A percentile compares a stretch with the other conserved stretches of the same genome.
Evolutionary conservation across 441 rosid genomes (phyloP).

Genomic region (Kokia cookei): DNA sequence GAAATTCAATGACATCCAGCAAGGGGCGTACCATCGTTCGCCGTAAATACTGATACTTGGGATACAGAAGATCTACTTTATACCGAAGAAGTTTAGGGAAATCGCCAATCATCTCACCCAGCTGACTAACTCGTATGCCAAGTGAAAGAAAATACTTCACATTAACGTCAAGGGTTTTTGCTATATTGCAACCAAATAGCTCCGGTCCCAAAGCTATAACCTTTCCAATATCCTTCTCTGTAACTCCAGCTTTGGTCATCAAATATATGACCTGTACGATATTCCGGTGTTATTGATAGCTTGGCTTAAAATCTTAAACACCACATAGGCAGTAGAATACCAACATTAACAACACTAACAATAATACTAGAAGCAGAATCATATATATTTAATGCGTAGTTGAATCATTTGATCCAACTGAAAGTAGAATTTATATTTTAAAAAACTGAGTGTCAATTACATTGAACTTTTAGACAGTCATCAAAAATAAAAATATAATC

Average conservation of each 20-base stretch:
- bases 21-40: slow-evolving; percentile 80
- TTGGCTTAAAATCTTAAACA: background rate
- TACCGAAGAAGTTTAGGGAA: slow-evolving; percentile 85
- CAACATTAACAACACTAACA: background rate
- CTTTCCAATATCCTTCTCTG: slow-evolving; percentile 63
- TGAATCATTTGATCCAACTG: background rate
- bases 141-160: slow-evolving; percentile 71
- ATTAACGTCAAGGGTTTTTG: slow-evolving; percentile 63
- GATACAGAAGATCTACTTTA: slow-evolving; percentile 63
- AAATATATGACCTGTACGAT: slow-evolving; percentile 68
- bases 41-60: slow-evolving; percentile 74
- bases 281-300: background rate
- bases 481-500: background rate
- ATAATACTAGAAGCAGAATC: background rate
- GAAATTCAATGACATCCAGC: slow-evolving; percentile 79
- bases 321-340: background rate
- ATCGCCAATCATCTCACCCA: slow-evolving; percentile 87
- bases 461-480: background rate
- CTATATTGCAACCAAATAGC: slow-evolving; percentile 83
- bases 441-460: background rate
- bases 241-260: slow-evolving; percentile 80
- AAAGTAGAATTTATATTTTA: background rate
- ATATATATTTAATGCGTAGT: background rate
- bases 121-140: slow-evolving; percentile 50
- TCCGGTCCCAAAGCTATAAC: slow-evolving; percentile 78